These are phyloP conservation scores for Aspergillus awamori DNA, from an alignment of 2,329 filamentous ascomycete genomes.

Conservation along the genomic window DNA sequence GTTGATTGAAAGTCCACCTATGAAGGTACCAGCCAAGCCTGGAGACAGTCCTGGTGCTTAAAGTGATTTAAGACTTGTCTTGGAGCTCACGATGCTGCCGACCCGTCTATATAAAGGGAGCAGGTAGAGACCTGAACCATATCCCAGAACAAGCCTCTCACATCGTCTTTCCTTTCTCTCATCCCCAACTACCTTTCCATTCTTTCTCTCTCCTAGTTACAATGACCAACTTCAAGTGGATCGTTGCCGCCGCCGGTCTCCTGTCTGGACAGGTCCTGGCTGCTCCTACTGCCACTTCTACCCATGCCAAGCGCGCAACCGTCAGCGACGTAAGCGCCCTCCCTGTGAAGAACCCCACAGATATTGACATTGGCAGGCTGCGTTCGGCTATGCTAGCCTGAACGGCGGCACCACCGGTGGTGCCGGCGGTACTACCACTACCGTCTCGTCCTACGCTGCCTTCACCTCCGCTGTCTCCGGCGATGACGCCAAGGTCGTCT, in stretches of 20 bases:
- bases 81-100: neutral
- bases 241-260: constrained; percentile 27
- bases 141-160: constrained; percentile 10
- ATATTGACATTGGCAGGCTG: constrained; percentile 20
- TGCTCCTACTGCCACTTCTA: constrained; percentile 31
- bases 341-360: neutral
- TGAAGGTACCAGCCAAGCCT: constrained; percentile 1
- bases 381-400: constrained; percentile 50
- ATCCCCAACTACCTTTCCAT: neutral
- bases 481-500: constrained; percentile 50
- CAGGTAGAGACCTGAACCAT: neutral
- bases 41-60: constrained; percentile 2
- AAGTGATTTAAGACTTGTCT: neutral
- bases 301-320: constrained; percentile 30
- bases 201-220: neutral
- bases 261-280: constrained; percentile 30
- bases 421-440: constrained; percentile 57
- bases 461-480: constrained; percentile 55
- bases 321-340: constrained; percentile 27
- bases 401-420: constrained; percentile 60
- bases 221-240: constrained; percentile 31
- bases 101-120: neutral
- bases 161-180: constrained; percentile 9
- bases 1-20: constrained; percentile 9
- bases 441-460: constrained; percentile 55